These are phyloP conservation scores for Ogataea hybrid DNA, from an alignment of 1,139 yeast species.

Conservation along the genomic window DNA sequence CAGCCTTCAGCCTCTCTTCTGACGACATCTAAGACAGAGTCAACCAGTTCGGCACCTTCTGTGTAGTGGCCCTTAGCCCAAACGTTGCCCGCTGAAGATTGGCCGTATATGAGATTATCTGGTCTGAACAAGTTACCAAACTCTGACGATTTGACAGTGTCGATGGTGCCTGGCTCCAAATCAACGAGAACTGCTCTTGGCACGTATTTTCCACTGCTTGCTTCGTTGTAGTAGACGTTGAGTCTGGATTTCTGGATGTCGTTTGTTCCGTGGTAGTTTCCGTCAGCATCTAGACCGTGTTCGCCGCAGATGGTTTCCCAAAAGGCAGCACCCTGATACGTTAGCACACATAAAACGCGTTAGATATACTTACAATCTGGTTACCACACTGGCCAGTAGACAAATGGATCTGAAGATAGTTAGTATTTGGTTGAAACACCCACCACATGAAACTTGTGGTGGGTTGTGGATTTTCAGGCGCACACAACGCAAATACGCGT, in stretches of 20 bases:
- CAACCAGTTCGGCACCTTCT: constrained; percentile 92
- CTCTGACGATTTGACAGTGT: constrained; percentile 71
- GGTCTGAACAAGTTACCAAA: constrained; percentile 88
- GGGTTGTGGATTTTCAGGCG: neutral
- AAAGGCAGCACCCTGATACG: constrained; percentile 80
- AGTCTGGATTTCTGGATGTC: constrained; percentile 63
- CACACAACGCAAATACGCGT: neutral
- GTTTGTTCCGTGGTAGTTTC: constrained; percentile 68
- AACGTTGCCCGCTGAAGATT: constrained; percentile 89
- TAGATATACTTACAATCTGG: constrained; percentile 70
- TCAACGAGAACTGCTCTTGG: constrained; percentile 93
- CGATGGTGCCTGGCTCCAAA: constrained; percentile 92
- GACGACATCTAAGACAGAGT: constrained; percentile 81
- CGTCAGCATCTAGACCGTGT: constrained; percentile 88
- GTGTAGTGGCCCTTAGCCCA: constrained; percentile 98
- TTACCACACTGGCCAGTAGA: constrained; percentile 99
- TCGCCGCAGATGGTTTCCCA: constrained; percentile 98
- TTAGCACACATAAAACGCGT: constrained; percentile 30
- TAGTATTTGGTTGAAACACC: constrained; percentile 8
- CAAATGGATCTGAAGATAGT: constrained; percentile 66
- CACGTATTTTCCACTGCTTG: constrained; percentile 82
- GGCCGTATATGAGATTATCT: constrained; percentile 85
- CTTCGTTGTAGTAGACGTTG: constrained; percentile 61
- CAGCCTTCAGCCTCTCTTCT: constrained; percentile 94
- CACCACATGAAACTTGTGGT: constrained; percentile 1